These are phyloP conservation scores for Pseudogymnoascus sp. DNA, from an alignment of 2,329 filamentous ascomycete species.

Conservation along the genomic window DNA sequence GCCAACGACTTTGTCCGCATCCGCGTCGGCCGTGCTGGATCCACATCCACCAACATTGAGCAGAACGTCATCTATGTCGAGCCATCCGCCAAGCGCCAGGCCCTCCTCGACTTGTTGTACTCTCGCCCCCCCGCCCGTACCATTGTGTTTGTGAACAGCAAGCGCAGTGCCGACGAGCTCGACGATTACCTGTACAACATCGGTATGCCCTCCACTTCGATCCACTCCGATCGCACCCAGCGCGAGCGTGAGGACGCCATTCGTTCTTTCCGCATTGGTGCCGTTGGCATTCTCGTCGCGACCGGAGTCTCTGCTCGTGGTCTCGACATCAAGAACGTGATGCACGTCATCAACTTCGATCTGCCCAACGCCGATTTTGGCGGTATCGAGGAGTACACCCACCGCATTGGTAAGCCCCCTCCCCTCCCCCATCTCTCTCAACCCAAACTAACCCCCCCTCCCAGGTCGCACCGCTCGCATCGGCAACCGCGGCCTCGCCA, in stretches of 20 bases:
- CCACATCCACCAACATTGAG: conserved; percentile 71
- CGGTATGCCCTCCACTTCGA: conserved; percentile 73
- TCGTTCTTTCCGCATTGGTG: conserved; percentile 71
- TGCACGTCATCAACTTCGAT: conserved; percentile 91
- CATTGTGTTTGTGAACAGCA: conserved; percentile 84
- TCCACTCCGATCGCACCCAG: conserved; percentile 82
- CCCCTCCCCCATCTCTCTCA: not conserved
- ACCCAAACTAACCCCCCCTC: conserved; percentile 15
- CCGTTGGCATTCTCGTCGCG: conserved; percentile 71
- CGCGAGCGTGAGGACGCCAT: conserved; percentile 86
- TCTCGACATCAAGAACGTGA: conserved; percentile 77
- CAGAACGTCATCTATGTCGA: conserved; percentile 68
- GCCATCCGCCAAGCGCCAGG: conserved; percentile 56
- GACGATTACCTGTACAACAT: conserved; percentile 84
- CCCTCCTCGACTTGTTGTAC: conserved; percentile 64
- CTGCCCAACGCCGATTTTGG: conserved; percentile 66
- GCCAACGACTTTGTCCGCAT: conserved; percentile 68
- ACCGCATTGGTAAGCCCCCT: conserved; percentile 69
- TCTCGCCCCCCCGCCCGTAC: conserved; percentile 66
- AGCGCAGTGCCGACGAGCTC: conserved; percentile 67
- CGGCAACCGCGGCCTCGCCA: conserved; percentile 76
- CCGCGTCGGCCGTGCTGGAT: conserved; percentile 79
- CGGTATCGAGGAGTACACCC: conserved; percentile 89
- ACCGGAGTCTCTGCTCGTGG: conserved; percentile 84
- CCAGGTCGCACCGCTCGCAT: conserved; percentile 87